Evolutionary conservation across 805 yeast species (phyloP).

Genomic region (Trichomonascus vanleenenianus): DNA sequence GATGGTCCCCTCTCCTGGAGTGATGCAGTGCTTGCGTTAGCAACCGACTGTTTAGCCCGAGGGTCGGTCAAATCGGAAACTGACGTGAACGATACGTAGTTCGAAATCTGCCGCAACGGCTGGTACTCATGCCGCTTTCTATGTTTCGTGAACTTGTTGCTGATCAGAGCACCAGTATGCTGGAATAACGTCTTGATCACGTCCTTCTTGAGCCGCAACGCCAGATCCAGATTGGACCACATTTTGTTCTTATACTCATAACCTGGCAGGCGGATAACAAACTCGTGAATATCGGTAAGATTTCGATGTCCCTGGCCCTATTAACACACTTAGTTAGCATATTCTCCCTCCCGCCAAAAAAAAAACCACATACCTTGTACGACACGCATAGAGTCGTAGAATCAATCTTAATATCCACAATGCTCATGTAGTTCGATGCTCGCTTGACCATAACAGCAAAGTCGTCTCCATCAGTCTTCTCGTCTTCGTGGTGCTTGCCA

Average conservation of each 20-base stretch:
- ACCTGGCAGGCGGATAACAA: slow-evolving; percentile 57
- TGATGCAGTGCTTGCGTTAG: too few relatives aligned
- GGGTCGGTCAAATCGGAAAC: slow-evolving; percentile 18
- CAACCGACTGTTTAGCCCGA: neutral
- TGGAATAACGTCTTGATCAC: slow-evolving; percentile 31
- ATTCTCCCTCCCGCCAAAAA: neutral
- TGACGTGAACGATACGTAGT: slow-evolving; percentile 29
- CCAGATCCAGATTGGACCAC: slow-evolving; percentile 66
- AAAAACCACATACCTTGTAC: slow-evolving; percentile 37
- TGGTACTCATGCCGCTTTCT: slow-evolving; percentile 11
- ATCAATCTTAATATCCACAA: slow-evolving; percentile 48
- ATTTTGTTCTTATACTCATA: slow-evolving; percentile 52
- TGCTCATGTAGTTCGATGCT: slow-evolving; percentile 65
- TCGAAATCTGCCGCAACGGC: slow-evolving; percentile 28
- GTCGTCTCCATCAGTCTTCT: slow-evolving; percentile 26
- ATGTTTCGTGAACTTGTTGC: slow-evolving; percentile 56
- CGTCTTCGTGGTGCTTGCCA: slow-evolving; percentile 2
- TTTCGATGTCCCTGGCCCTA: slow-evolving; percentile 58
- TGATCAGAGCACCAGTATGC: slow-evolving; percentile 66
- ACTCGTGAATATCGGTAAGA: slow-evolving; percentile 69
- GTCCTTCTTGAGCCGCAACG: slow-evolving; percentile 50
- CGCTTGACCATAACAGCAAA: slow-evolving; percentile 62
- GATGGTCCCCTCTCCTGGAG: too few relatives aligned
- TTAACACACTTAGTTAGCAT: neutral
- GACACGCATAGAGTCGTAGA: slow-evolving; percentile 56